Evolutionary conservation across 2,329 filamentous ascomycete species (phyloP), one percentile per base, ranked within the genome.

Genomic region (Trichoderma sp.): DNA sequence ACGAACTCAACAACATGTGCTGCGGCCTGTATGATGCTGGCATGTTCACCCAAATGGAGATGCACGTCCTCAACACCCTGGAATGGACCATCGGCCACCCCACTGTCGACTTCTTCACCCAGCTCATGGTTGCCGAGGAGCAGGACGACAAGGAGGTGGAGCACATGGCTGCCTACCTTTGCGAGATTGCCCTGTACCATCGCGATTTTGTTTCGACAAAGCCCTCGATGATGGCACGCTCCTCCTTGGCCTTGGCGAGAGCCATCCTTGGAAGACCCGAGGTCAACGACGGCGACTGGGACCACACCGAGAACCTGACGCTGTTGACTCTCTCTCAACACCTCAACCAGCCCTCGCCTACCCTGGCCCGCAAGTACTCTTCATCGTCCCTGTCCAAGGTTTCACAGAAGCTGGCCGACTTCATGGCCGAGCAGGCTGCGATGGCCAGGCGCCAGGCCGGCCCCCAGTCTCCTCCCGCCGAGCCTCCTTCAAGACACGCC

Each of bases 41-140:
- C 86, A 99, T 99, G 97, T 99, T 99, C 87, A 96, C 95, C 12
- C 97, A 99, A 85, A 99, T 99, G 97, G 97, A 99, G 87, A 98
- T 97, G 95, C 97, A 99, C 84, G 96, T 99, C 50, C 90, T 99
- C 80, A 97, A 98, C 86, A 99, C 97, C 1, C 90, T 99, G 76
- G 95, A 97, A 83, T 99, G 97, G 97, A 92, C 93, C 79, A 94
- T 99, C 79, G 97, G 97, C 74, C 96, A 98, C 86, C 95, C 97
- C 1, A 98, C 97, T 33, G 94, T 98, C 79, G 96, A 98, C 85
- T 94, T 93, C 83, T 99, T 98, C 86, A 90, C 97, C 64, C 94
- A 98, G 82, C 87, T 98, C 77, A 95, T 96, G 77, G 90, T 97
- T 53, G 90, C 94, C 63, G 94, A 98, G 83, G 94, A 94, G 83